These are phyloP conservation scores for Plasmodium vivax DNA, from an alignment of 169 alveolate genomes.

Conservation along the genomic window DNA sequence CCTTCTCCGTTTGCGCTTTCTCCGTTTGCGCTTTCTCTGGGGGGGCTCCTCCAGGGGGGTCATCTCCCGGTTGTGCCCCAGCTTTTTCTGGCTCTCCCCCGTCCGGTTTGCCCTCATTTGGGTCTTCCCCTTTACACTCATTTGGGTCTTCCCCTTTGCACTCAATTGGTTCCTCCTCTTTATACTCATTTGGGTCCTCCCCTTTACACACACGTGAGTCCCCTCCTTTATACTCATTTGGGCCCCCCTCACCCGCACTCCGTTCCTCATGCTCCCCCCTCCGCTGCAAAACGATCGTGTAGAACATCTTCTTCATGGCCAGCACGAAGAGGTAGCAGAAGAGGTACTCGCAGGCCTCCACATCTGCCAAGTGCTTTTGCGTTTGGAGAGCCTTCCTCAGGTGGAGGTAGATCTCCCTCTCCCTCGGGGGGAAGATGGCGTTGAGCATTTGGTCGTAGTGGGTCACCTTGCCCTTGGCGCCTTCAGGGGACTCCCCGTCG, in stretches of 20 bases:
- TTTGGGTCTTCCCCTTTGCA: not conserved
- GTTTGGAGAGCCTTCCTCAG: slow-evolving; percentile 3
- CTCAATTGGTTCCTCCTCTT: not conserved
- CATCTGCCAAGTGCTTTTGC: not conserved
- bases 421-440: slow-evolving; percentile 18
- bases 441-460: slow-evolving; percentile 29
- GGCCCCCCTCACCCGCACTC: not conserved
- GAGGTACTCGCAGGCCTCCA: slow-evolving; percentile 40
- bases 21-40: not conserved
- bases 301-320: slow-evolving; percentile 37
- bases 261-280: not conserved
- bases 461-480: not conserved
- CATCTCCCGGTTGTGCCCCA: not conserved
- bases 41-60: not conserved
- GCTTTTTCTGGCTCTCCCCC: not conserved
- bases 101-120: not conserved
- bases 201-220: too few species aligned
- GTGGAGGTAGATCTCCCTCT: slow-evolving; percentile 22
- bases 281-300: slow-evolving; percentile 13
- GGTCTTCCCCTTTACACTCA: not conserved
- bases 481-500: not conserved
- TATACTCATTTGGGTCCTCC: not conserved
- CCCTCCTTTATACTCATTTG: not conserved
- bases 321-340: slow-evolving; percentile 30
- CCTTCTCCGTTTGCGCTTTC: not conserved